Conservation (phyloP, 306 rosid species). For the Quercus ilex region DNA sequence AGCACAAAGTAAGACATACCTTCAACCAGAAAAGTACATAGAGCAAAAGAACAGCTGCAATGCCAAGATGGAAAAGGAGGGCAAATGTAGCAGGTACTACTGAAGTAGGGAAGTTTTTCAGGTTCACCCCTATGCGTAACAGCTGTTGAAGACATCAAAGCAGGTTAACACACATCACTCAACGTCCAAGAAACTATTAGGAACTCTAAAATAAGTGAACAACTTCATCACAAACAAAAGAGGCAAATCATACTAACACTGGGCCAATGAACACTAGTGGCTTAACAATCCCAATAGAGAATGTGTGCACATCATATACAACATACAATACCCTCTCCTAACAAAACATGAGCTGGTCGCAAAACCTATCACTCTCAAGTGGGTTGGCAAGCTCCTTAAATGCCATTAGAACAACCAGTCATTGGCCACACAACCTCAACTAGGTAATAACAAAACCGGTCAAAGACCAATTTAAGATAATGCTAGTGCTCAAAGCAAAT, state of each 20-base stretch:
- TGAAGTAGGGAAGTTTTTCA: conserved; percentile 79
- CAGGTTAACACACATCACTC: conserved; percentile 12
- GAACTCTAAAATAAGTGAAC: conserved; percentile 3
- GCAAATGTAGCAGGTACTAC: conserved; percentile 60
- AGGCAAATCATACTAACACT: not conserved
- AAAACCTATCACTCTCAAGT: not conserved
- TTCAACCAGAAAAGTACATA: conserved; percentile 90
- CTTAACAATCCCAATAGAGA: not conserved
- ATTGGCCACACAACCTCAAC: not conserved
- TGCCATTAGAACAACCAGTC: not conserved
- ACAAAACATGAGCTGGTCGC: not conserved
- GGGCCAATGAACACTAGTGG: conserved; percentile 8
- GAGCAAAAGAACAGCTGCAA: conserved; percentile 79
- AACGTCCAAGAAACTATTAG: not conserved
- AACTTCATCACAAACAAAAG: not conserved
- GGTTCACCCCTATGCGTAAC: conserved; percentile 73
- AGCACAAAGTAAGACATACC: conserved; percentile 44
- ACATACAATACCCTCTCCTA: not conserved
- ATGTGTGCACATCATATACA: not conserved
- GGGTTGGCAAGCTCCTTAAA: not conserved
- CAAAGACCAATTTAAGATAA: not conserved
- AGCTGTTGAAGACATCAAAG: conserved; percentile 46
- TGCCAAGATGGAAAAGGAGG: conserved; percentile 67
- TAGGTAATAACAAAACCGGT: not conserved
- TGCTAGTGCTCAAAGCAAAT: not conserved